phyloP scores from a whole-genome alignment of 2,329 filamentous ascomycete species.

The Claviceps africana region DNA sequence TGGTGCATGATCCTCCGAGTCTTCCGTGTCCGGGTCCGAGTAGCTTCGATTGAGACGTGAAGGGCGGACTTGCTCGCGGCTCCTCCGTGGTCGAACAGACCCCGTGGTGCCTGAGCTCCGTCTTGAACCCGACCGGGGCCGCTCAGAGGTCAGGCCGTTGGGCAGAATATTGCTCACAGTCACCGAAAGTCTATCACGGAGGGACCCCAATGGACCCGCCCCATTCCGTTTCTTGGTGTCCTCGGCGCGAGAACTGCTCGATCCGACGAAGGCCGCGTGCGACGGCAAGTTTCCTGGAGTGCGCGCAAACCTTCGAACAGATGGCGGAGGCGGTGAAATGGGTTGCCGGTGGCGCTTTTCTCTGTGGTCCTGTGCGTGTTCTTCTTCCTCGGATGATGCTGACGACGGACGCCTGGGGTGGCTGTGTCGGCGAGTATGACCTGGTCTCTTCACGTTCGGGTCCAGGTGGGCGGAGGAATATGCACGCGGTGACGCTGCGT shows the following conservation, averaged over 20 bases:
- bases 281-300: slow-evolving; percentile 15
- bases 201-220: slow-evolving; percentile 22
- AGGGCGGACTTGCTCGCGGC: slow-evolving; percentile 25
- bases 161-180: slow-evolving; percentile 31
- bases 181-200: slow-evolving; percentile 31
- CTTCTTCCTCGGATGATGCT: slow-evolving; percentile 29
- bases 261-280: slow-evolving; percentile 12
- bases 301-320: slow-evolving; percentile 21
- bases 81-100: slow-evolving; percentile 19
- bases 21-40: slow-evolving; percentile 26
- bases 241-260: slow-evolving; percentile 17
- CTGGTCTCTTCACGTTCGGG: slow-evolving; percentile 17
- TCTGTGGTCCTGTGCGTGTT: slow-evolving; percentile 13
- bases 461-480: slow-evolving; percentile 21
- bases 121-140: slow-evolving; percentile 23
- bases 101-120: slow-evolving; percentile 19
- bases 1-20: slow-evolving; percentile 20
- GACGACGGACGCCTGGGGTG: slow-evolving; percentile 31
- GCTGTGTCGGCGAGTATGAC: slow-evolving; percentile 30
- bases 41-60: slow-evolving; percentile 27
- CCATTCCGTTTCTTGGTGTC: slow-evolving; percentile 23
- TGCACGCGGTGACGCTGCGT: slow-evolving; percentile 11
- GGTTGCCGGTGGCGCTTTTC: slow-evolving; percentile 14
- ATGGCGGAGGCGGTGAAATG: slow-evolving; percentile 15
- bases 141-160: slow-evolving; percentile 19